These are phyloP conservation scores for Emmonsiellopsis sp. DNA, from an alignment of 2,329 filamentous ascomycete genomes.

Conservation along the genomic window DNA sequence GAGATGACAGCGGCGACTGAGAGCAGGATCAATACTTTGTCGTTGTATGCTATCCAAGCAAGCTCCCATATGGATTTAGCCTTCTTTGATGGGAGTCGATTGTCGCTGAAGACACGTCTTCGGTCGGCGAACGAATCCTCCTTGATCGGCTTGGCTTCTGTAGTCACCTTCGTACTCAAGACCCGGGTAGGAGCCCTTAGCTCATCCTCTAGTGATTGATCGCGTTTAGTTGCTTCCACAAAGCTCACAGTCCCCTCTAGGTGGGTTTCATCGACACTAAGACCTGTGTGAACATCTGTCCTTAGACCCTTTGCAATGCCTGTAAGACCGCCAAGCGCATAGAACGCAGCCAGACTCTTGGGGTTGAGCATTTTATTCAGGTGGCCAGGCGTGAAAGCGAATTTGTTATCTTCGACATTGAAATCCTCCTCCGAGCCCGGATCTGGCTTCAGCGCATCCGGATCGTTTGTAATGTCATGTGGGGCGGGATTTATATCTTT, in stretches of 20 bases:
- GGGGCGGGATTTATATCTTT: slow-evolving; percentile 33
- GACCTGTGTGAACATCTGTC: slow-evolving; percentile 53
- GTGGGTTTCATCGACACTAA: slow-evolving; percentile 59
- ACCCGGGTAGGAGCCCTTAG: slow-evolving; percentile 8
- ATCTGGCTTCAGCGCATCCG: slow-evolving; percentile 58
- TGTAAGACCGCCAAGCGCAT: slow-evolving; percentile 61
- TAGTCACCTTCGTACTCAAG: slow-evolving; percentile 12
- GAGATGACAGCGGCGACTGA: slow-evolving; percentile 65
- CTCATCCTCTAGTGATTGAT: slow-evolving; percentile 8
- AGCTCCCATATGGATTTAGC: slow-evolving; percentile 60
- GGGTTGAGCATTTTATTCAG: slow-evolving; percentile 70
- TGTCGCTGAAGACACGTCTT: slow-evolving; percentile 60
- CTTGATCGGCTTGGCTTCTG: slow-evolving; percentile 14
- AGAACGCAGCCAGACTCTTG: slow-evolving; percentile 65
- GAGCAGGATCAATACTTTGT: slow-evolving; percentile 66
- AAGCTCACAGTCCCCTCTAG: slow-evolving; percentile 59
- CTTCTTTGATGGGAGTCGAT: slow-evolving; percentile 58
- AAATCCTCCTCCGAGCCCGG: slow-evolving; percentile 64
- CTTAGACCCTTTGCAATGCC: slow-evolving; percentile 66
- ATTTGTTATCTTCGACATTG: slow-evolving; percentile 55
- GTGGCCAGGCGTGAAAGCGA: slow-evolving; percentile 64
- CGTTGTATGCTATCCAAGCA: slow-evolving; percentile 73
- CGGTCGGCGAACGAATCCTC: slow-evolving; percentile 49
- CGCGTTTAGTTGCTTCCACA: slow-evolving; percentile 45
- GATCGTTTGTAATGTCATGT: slow-evolving; percentile 46